Conservation (phyloP, 176 grass and related monocot species). For the Melocanna baccifera region DNA sequence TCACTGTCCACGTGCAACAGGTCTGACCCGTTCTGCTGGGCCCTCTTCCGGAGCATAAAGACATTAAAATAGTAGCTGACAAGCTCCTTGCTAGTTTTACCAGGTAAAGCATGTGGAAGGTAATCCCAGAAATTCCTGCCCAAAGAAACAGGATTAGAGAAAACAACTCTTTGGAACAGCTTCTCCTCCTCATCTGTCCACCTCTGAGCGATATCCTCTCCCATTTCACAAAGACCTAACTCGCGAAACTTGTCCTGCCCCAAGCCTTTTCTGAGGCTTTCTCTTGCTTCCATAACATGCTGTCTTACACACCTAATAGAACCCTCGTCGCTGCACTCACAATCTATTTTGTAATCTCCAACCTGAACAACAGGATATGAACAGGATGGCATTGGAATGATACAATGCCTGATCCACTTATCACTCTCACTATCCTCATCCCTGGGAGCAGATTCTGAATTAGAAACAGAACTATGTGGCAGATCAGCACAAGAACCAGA, state of each 20-base stretch:
- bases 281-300: slow-evolving; percentile 63
- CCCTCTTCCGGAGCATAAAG: slow-evolving; percentile 81
- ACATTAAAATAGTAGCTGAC: slow-evolving; percentile 92
- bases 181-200: slow-evolving; percentile 80
- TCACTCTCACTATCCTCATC: slow-evolving; percentile 42
- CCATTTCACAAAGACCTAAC: slow-evolving; percentile 75
- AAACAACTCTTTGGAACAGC: slow-evolving; percentile 60
- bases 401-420: slow-evolving; percentile 54
- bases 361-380: slow-evolving; percentile 24
- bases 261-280: slow-evolving; percentile 45
- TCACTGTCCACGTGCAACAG: slow-evolving; percentile 71
- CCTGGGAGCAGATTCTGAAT: slow-evolving; percentile 15
- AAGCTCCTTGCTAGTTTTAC: slow-evolving; percentile 63
- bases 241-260: slow-evolving; percentile 57
- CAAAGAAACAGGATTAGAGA: slow-evolving; percentile 52
- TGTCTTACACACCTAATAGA: slow-evolving; percentile 65
- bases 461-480: slow-evolving; percentile 21
- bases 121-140: slow-evolving; percentile 74
- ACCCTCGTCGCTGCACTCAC: slow-evolving; percentile 60
- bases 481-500: slow-evolving; percentile 29
- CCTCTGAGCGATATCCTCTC: slow-evolving; percentile 59
- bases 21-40: slow-evolving; percentile 70
- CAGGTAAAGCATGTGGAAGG: slow-evolving; percentile 52
- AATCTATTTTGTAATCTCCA: slow-evolving; percentile 40
- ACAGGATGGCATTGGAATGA: slow-evolving; percentile 33